phyloP scores from a whole-genome alignment of 305 asterid species.

The Fraxinus dipetala region DNA sequence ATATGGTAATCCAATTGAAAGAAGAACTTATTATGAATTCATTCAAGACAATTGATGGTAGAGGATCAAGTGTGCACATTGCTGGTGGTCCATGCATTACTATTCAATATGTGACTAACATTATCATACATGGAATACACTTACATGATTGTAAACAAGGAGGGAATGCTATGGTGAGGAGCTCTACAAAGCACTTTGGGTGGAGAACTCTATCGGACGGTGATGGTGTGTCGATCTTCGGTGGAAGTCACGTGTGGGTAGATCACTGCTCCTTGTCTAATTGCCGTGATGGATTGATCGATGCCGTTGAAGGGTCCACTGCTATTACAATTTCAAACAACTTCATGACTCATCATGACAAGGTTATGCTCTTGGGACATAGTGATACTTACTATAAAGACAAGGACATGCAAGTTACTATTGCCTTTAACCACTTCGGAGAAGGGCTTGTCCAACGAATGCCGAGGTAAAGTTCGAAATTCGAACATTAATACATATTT shows the following conservation, averaged over 20 bases:
- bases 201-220: slow-evolving; percentile 70
- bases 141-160: slow-evolving; percentile 76
- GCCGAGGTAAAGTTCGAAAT: slow-evolving; percentile 51
- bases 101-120: slow-evolving; percentile 53
- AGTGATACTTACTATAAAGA: slow-evolving; percentile 49
- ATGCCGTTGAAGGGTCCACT: slow-evolving; percentile 66
- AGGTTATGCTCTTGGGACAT: slow-evolving; percentile 74
- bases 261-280: slow-evolving; percentile 68
- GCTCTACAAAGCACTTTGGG: slow-evolving; percentile 61
- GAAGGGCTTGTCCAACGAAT: slow-evolving; percentile 83
- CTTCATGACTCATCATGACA: slow-evolving; percentile 67
- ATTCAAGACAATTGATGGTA: slow-evolving; percentile 68
- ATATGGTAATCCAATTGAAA: slow-evolving; percentile 64
- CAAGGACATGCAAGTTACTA: slow-evolving; percentile 69
- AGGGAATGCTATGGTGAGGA: slow-evolving; percentile 62
- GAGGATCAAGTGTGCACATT: slow-evolving; percentile 71
- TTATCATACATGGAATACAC: slow-evolving; percentile 65
- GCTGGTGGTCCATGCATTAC: slow-evolving; percentile 78
- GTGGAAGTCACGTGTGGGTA: slow-evolving; percentile 70
- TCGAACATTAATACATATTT: background rate
- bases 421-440: slow-evolving; percentile 76
- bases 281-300: slow-evolving; percentile 61
- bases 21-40: slow-evolving; percentile 75
- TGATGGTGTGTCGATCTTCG: slow-evolving; percentile 70
- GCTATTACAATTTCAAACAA: slow-evolving; percentile 69